Conservation (phyloP, 148 eudicot genomes). For the Rhododendron molle region DNA sequence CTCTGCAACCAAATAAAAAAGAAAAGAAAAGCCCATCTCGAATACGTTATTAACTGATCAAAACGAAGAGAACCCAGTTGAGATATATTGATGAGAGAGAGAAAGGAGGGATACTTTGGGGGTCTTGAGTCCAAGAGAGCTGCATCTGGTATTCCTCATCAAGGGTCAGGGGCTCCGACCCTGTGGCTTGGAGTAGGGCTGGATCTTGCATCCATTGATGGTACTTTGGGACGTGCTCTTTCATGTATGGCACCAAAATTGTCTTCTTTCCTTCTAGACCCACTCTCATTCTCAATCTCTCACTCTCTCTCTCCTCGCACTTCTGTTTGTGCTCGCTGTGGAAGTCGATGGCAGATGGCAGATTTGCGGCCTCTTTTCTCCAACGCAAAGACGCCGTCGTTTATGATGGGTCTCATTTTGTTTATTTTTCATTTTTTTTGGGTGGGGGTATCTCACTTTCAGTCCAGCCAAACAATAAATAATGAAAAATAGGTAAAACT, state of each 20-base stretch:
- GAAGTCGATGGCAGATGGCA: neutral
- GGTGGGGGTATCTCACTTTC: neutral
- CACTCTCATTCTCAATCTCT: constrained; percentile 25
- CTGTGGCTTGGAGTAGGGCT: constrained; percentile 68
- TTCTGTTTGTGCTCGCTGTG: neutral
- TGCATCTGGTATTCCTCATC: constrained; percentile 82
- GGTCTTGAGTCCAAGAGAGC: constrained; percentile 89
- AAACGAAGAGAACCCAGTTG: neutral
- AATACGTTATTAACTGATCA: neutral
- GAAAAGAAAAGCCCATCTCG: neutral
- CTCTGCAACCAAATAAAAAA: constrained; percentile 40
- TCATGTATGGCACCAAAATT: constrained; percentile 82
- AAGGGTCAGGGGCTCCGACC: constrained; percentile 84
- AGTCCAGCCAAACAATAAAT: too few species aligned
- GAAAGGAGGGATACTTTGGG: constrained; percentile 39
- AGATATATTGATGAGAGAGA: neutral
- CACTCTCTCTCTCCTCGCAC: neutral
- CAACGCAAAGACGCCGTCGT: constrained; percentile 1
- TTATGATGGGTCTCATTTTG: neutral
- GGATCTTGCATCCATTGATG: constrained; percentile 92
- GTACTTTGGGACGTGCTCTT: constrained; percentile 72
- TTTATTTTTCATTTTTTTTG: neutral
- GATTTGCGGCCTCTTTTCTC: neutral
- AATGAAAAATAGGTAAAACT: too few species aligned
- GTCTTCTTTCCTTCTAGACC: constrained; percentile 68